These are phyloP conservation scores for Pythium plurisporium DNA, from an alignment of 352 stramenopile species.

Conservation along the genomic window DNA sequence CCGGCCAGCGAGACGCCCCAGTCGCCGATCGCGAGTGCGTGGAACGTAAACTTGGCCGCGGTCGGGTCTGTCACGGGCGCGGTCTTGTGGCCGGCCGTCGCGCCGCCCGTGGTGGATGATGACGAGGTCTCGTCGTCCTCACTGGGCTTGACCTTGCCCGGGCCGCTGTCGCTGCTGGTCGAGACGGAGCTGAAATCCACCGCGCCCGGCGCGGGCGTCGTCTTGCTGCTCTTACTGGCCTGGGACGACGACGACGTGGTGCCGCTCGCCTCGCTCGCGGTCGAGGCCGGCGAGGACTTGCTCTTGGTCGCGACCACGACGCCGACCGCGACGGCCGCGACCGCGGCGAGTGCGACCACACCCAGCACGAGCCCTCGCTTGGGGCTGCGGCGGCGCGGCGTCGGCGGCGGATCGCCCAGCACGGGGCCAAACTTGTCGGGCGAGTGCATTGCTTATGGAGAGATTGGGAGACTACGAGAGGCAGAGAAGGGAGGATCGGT, in stretches of 20 bases:
- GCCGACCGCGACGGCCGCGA: background rate
- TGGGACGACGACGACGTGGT: too few species aligned
- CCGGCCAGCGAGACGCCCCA: slow-evolving; percentile 19
- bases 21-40: slow-evolving; percentile 22
- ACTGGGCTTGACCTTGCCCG: slow-evolving; percentile 4
- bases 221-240: too few species aligned
- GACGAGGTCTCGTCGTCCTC: background rate
- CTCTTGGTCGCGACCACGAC: background rate
- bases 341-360: background rate
- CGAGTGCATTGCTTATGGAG: background rate
- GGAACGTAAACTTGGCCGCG: slow-evolving; percentile 11
- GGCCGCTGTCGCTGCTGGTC: background rate
- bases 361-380: background rate
- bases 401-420: background rate
- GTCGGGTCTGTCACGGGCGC: slow-evolving; percentile 8
- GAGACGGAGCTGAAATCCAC: too few species aligned
- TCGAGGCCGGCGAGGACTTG: background rate
- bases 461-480: too few species aligned
- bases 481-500: too few species aligned
- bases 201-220: too few species aligned
- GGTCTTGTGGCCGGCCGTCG: too few species aligned
- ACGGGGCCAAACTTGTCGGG: background rate
- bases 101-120: background rate
- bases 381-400: background rate
- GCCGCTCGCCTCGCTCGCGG: background rate